phyloP scores from a whole-genome alignment of 169 alveolate species.

The Plasmodium gonderi region DNA sequence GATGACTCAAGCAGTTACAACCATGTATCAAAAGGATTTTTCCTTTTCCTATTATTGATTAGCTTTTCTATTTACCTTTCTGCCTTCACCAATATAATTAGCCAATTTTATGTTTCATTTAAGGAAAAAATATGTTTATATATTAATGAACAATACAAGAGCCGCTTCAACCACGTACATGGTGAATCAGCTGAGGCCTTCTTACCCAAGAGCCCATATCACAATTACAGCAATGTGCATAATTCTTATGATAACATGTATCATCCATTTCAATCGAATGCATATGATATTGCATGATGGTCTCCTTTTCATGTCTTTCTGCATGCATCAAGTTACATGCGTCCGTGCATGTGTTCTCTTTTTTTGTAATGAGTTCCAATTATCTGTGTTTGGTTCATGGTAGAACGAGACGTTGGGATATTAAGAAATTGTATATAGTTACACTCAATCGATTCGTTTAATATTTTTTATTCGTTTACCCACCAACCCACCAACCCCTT shows the following conservation, averaged over 20 bases:
- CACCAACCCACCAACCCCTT: no score
- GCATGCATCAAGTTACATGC: no score
- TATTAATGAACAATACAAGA: constrained; percentile 11
- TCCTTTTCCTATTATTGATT: constrained; percentile 5
- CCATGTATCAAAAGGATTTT: constrained; percentile 32
- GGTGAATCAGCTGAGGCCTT: constrained; percentile 36
- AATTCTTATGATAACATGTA: constrained; percentile 7
- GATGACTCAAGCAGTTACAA: background rate
- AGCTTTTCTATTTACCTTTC: constrained; percentile 42
- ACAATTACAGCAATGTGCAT: background rate
- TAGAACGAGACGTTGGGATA: no score
- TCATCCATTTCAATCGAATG: background rate
- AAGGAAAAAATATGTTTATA: constrained; percentile 43
- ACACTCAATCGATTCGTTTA: no score
- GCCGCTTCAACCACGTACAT: background rate
- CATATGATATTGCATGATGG: constrained; percentile 1
- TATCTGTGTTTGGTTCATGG: no score
- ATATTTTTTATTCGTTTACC: no score
- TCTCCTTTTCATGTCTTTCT: no score
- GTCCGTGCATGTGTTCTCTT: no score
- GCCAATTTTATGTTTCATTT: constrained; percentile 47
- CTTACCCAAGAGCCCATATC: background rate
- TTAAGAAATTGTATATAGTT: no score
- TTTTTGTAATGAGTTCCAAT: no score
- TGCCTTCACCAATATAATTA: constrained; percentile 57